Base-by-base conservation (phyloP, 768 basidiomycete genomes). In the Lanmaoa rubissima region DNA sequence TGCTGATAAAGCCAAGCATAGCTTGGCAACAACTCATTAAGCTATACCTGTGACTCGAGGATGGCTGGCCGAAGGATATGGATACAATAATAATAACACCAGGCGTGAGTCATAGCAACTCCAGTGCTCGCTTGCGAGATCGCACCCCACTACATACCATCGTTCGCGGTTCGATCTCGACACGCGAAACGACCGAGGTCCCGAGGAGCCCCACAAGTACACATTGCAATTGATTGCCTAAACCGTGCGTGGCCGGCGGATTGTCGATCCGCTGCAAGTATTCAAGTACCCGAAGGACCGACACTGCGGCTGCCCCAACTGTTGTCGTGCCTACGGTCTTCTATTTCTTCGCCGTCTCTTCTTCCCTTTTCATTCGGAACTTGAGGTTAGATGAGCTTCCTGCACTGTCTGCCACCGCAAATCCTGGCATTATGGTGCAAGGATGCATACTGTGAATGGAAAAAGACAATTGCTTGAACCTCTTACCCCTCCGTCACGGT, bases 311-410 rank as follows among this genome's bases (percentile, higher is more conserved):
- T 10, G 38, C 14, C 31, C 35, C 51, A 39, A 17, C 45, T 13
- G 59, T 63, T 26, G 54, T 56, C 58, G 47, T 61, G 62, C 42
- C 54, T 51, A 54, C 54, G 19, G 12, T 28, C 41, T 49, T 43
- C 35, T 1, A 19, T 43, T 55, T 47, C 62, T 40, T 31, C 24
- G 8, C 26, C 36, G 17, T 49, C 32, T 14, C 41, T 39, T 28
- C 21, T 24, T 41, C 47, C 53, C 59, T 26, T 46, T 43, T 28
- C 42, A 16, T 47, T 53, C 55, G 39, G 34, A 62, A n/a, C n/a
- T 52, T 45, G 24, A 40, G 12, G 5, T 34, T 38, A 21, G n/a
- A 59, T 47, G 57, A 42, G 31, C 58, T 49, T 38, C 32, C 31
- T 44, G 31, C 13, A 36, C 31, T 13, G 17, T 44, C 24, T 35